Evolutionary conservation across 1,284 basidiomycete species (phyloP).

Genomic region (Microbotryum intermedium): DNA sequence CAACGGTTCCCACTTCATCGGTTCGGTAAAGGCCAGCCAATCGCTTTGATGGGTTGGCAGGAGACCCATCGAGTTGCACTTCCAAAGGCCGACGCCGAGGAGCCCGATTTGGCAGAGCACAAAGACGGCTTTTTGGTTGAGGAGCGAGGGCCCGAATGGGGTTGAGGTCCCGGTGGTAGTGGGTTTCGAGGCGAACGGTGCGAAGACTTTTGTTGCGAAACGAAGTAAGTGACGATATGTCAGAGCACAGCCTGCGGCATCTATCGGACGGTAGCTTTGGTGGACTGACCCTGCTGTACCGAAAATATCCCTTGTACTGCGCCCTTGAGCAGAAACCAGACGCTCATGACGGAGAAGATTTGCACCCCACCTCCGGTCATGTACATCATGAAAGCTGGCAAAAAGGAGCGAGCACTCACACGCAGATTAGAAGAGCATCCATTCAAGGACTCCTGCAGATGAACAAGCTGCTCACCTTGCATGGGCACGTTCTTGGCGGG

Average conservation of each 20-base stretch:
- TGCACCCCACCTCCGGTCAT: slow-evolving; percentile 36
- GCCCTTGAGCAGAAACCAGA: slow-evolving; percentile 35
- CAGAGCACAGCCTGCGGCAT: neutral
- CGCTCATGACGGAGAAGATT: slow-evolving; percentile 37
- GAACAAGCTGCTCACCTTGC: slow-evolving; percentile 25
- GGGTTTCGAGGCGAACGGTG: slow-evolving; percentile 15
- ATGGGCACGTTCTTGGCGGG: slow-evolving; percentile 37
- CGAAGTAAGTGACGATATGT: neutral
- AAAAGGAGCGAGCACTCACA: neutral
- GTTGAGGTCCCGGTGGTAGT: slow-evolving; percentile 16
- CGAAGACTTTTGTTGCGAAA: slow-evolving; percentile 30
- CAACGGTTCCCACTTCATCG: neutral
- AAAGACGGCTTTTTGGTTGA: slow-evolving; percentile 33
- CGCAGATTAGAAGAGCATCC: neutral
- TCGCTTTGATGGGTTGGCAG: slow-evolving; percentile 31
- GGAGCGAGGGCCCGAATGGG: slow-evolving; percentile 15
- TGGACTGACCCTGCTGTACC: slow-evolving; percentile 30
- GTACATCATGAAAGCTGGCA: slow-evolving; percentile 37
- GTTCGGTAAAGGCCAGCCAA: slow-evolving; percentile 29
- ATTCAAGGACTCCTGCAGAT: neutral
- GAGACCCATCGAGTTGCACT: slow-evolving; percentile 35
- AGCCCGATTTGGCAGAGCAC: slow-evolving; percentile 32
- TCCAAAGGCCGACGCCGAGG: slow-evolving; percentile 34
- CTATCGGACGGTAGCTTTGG: neutral
- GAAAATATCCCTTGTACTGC: slow-evolving; percentile 30